Conservation (phyloP, 2,329 filamentous ascomycete species). For the Fusarium austroafricanum region DNA sequence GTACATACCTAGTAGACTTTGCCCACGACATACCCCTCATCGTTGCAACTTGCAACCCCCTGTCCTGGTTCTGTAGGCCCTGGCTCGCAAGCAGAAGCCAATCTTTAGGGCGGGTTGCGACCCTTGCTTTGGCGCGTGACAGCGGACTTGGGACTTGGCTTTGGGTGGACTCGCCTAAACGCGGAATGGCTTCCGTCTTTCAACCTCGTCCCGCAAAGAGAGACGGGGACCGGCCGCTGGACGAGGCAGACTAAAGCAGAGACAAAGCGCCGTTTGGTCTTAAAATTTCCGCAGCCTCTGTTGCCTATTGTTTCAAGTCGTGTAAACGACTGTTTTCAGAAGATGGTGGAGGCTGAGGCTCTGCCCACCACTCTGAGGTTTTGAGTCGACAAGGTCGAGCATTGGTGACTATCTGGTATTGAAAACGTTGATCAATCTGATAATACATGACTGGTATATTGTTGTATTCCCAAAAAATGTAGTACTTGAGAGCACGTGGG, state of each 20-base stretch:
- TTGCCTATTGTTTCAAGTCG: neutral
- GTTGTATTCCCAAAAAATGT: too few species aligned
- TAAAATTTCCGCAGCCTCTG: slow-evolving; percentile 14
- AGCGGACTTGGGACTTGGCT: slow-evolving; percentile 25
- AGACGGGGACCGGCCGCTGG: neutral
- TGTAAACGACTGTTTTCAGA: slow-evolving; percentile 9
- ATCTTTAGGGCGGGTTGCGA: slow-evolving; percentile 21
- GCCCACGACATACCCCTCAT: slow-evolving; percentile 7
- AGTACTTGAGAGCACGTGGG: too few species aligned
- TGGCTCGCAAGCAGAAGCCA: slow-evolving; percentile 25
- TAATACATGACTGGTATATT: too few species aligned
- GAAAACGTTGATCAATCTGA: neutral
- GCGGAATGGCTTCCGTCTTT: slow-evolving; percentile 40
- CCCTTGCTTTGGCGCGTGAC: slow-evolving; percentile 45
- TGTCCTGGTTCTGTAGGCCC: slow-evolving; percentile 11
- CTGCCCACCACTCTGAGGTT: neutral
- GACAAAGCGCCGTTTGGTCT: slow-evolving; percentile 20
- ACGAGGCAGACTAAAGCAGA: neutral
- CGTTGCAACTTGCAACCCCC: slow-evolving; percentile 16
- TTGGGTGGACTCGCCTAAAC: slow-evolving; percentile 43
- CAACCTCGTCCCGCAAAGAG: slow-evolving; percentile 14
- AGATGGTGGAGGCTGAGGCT: neutral
- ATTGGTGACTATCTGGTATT: neutral
- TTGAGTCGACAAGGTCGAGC: neutral
- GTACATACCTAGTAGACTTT: too few species aligned